These are phyloP conservation scores for Globisporangium perplexum DNA, from an alignment of 352 stramenopile species.

Conservation along the genomic window DNA sequence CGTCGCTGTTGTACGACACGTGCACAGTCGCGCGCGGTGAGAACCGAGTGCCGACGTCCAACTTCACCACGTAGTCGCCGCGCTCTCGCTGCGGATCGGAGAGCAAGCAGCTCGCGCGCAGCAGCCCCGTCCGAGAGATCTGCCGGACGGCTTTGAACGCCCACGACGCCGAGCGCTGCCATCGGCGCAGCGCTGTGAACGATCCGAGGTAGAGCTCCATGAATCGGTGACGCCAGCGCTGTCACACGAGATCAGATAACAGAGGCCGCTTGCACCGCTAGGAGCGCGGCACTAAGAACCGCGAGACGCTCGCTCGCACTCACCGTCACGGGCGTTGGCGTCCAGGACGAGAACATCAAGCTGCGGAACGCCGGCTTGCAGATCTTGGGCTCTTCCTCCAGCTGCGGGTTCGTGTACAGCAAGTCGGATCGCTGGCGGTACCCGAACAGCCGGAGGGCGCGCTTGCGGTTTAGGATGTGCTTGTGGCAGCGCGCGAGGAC, in stretches of 20 bases:
- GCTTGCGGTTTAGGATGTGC: conserved; percentile 36
- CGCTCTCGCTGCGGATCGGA: conserved; percentile 28
- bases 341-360: conserved; percentile 46
- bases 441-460: conserved; percentile 56
- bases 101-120: conserved; percentile 35
- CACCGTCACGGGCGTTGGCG: conserved; percentile 29
- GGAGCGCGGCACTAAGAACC: no score
- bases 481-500: conserved; percentile 35
- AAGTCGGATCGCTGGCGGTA: conserved; percentile 50
- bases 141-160: conserved; percentile 27
- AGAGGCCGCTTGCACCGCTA: no score
- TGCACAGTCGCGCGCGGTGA: conserved; percentile 40
- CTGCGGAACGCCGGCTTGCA: conserved; percentile 38
- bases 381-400: conserved; percentile 35
- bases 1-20: conserved; percentile 58
- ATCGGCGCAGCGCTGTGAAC: conserved; percentile 28
- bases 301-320: not conserved
- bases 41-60: conserved; percentile 58
- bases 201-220: conserved; percentile 25
- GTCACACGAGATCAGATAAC: not conserved
- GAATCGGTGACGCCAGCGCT: conserved; percentile 43
- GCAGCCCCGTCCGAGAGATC: conserved; percentile 34
- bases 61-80: conserved; percentile 60
- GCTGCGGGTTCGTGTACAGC: conserved; percentile 23
- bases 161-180: conserved; percentile 19